A percentile compares a stretch with the other conserved stretches of the same genome.
Conservation (phyloP, 176 grass and related monocot genomes). For the Olyra latifolia region DNA sequence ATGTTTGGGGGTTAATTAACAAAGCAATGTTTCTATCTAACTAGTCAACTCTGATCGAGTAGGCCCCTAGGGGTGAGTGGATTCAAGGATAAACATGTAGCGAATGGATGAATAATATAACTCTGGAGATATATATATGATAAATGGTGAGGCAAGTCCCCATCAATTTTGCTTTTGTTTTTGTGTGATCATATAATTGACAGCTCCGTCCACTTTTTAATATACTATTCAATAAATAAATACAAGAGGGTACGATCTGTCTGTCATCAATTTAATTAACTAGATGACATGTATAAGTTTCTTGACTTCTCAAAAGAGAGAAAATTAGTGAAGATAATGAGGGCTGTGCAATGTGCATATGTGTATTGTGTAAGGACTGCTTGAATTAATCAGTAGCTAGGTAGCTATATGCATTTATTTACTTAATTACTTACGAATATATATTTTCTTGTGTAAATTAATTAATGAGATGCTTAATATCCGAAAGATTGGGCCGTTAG, state of each 20-base stretch:
- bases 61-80: conserved; percentile 30
- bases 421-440: conserved; percentile 15
- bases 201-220: not conserved
- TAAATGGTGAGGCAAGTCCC: conserved; percentile 29
- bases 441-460: too few relatives aligned
- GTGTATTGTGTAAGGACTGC: too few relatives aligned
- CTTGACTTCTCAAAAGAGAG: conserved; percentile 26
- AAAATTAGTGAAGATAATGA: not conserved
- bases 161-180: not conserved
- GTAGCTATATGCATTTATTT: conserved; percentile 29
- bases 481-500: not conserved
- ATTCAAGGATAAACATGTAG: conserved; percentile 29
- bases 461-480: not conserved
- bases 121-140: conserved; percentile 2
- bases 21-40: conserved; percentile 27
- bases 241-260: conserved; percentile 12
- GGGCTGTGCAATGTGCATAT: not conserved
- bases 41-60: conserved; percentile 30
- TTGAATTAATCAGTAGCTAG: not conserved
- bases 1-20: conserved; percentile 24
- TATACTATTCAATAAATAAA: not conserved
- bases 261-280: conserved; percentile 16
- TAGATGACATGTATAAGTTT: conserved; percentile 12
- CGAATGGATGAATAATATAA: conserved; percentile 24
- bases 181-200: conserved; percentile 23